Evolutionary conservation across 2,329 filamentous ascomycete genomes (phyloP), one percentile per base, ranked within the genome.

Genomic region (Lecanicillium sp.): DNA sequence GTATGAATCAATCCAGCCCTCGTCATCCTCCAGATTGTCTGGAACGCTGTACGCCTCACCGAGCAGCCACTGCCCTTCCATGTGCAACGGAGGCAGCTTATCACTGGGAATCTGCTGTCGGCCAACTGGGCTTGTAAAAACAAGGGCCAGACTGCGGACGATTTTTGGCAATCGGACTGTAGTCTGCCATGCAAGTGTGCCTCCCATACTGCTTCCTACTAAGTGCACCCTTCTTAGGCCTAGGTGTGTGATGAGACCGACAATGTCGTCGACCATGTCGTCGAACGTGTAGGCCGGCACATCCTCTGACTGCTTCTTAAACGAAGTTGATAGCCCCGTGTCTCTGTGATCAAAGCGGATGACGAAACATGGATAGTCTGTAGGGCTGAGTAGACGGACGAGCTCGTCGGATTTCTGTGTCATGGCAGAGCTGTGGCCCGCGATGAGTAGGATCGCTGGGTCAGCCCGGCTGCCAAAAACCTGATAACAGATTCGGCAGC

Each of bases 401-500:
- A 58, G 9, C 3, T 38, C 46, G 11, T 49, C 52, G 2, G 36
- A 29, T 44, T 51, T 54, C 15, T 48, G 44, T 3, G 53, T 48
- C 51, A 58, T 55, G 1, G 52, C 48, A 5, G 44, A 34, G 1
- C 31, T 38, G 34, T 51, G 40, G 7, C 52, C 52, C 1, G 40
- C 14, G n/a, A 55, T 44, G 10, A 55, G 42, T 11, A 55, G 42
- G 9, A 58, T 46, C 2, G 50, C 48, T 3, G 54, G 45, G 29
- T 55, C 48, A 2, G 45, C 35, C 2, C 45, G 45, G 13, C 50
- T 37, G 18, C 55, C 55, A 17, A 49, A 48, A 3, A 49, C 50
- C 36, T 52, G 54, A 22, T 58, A 58, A 41, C 53, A 59, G 18
- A 59, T 46, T 10, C 49, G 47, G 19, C 54, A 55, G 2, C 50